phyloP scores from a whole-genome alignment of 148 eudicot genomes.

The Amaranthus palmeri region DNA sequence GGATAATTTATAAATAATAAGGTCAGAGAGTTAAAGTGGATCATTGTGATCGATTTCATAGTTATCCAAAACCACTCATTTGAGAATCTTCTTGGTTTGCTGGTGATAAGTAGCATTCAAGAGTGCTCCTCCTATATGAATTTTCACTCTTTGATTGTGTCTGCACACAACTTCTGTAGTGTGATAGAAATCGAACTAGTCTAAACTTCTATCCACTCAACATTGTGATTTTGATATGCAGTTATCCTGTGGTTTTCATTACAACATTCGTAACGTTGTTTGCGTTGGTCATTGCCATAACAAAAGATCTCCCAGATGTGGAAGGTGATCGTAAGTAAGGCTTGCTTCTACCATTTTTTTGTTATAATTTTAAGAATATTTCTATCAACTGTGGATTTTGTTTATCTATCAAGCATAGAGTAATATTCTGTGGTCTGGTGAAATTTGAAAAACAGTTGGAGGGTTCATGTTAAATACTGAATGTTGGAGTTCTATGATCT shows the following conservation, averaged over 20 bases:
- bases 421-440: not conserved
- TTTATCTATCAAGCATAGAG: not conserved
- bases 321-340: slow-evolving; percentile 98
- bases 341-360: slow-evolving; percentile 14
- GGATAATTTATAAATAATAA: not conserved
- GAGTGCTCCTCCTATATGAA: not conserved
- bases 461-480: not conserved
- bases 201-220: not conserved
- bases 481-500: not conserved
- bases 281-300: slow-evolving; percentile 96
- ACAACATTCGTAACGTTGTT: slow-evolving; percentile 88
- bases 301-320: slow-evolving; percentile 98
- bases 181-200: not conserved
- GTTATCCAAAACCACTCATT: not conserved
- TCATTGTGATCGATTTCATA: not conserved
- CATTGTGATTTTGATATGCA: slow-evolving; percentile 33
- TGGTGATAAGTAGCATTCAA: not conserved
- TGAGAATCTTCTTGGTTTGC: too few species aligned
- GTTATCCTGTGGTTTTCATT: slow-evolving; percentile 92
- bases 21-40: not conserved
- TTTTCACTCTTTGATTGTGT: not conserved
- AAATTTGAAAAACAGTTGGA: not conserved
- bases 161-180: not conserved
- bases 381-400: not conserved
- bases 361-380: not conserved